Conservation (phyloP, 176 grass and related monocot genomes). For the Aegilops tauschii region DNA sequence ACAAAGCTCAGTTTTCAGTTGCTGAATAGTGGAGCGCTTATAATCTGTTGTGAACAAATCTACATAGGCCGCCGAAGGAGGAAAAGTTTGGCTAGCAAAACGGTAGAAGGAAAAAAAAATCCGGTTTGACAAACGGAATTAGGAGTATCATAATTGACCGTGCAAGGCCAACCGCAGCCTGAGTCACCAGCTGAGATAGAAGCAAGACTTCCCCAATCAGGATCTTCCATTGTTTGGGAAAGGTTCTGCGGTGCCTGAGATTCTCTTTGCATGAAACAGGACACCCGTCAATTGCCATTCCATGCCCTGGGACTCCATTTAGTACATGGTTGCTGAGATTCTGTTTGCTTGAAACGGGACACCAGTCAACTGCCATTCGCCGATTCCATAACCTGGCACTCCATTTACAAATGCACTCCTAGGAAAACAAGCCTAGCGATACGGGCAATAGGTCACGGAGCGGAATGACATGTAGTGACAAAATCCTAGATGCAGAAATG, state of each 20-base stretch:
- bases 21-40: background rate
- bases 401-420: constrained; percentile 19
- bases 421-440: constrained; percentile 19
- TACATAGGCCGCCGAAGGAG: background rate
- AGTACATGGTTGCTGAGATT: constrained; percentile 31
- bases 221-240: constrained; percentile 1
- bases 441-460: constrained; percentile 14
- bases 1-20: background rate
- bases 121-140: background rate
- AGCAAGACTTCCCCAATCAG: constrained; percentile 5
- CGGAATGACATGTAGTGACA: constrained; percentile 4
- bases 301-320: background rate
- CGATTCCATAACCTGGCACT: background rate
- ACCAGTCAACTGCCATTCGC: constrained; percentile 26
- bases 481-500: constrained; percentile 33
- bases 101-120: background rate
- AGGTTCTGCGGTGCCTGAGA: constrained; percentile 35
- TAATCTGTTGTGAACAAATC: background rate
- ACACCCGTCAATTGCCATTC: constrained; percentile 31
- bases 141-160: background rate
- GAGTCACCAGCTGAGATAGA: background rate
- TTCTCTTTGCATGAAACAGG: constrained; percentile 5
- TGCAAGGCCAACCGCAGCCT: background rate
- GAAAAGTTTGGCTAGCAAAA: background rate
- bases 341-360: constrained; percentile 8